Conservation (phyloP, 176 grass and related monocot species). For the Thinopyrum elongatum region DNA sequence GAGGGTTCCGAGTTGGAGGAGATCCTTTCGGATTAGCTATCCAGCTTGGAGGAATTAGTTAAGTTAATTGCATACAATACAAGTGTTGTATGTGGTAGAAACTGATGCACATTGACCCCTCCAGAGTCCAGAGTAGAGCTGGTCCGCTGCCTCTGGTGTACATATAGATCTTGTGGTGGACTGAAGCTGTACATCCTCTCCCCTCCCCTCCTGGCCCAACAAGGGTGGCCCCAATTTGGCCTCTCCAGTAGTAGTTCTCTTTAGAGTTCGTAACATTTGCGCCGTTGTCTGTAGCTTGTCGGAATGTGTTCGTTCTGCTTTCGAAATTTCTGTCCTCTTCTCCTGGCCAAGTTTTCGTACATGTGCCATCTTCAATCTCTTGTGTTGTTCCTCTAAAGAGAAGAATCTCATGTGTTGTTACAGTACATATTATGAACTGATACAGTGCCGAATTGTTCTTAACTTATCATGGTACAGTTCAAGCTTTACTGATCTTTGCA, state of each 20-base stretch:
- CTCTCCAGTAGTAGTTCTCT: neutral
- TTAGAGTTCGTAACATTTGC: neutral
- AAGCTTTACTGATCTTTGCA: neutral
- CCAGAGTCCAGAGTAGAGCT: constrained; percentile 13
- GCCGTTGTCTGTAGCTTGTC: neutral
- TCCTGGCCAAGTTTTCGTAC: too few species aligned
- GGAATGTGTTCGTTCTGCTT: constrained; percentile 20
- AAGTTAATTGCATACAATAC: constrained; percentile 24
- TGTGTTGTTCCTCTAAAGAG: too few species aligned
- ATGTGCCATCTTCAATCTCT: too few species aligned
- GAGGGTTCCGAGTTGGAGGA: constrained; percentile 55
- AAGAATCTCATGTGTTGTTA: too few species aligned
- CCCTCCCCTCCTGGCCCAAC: neutral
- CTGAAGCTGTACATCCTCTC: constrained; percentile 23
- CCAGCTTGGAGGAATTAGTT: neutral
- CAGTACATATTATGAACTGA: too few species aligned
- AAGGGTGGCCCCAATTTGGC: constrained; percentile 1
- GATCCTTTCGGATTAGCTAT: constrained; percentile 54
- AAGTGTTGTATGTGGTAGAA: constrained; percentile 31
- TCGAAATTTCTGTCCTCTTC: neutral
- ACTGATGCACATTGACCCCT: constrained; percentile 18
- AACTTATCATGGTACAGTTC: neutral
- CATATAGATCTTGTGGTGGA: constrained; percentile 26
- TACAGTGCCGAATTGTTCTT: neutral
- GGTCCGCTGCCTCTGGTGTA: constrained; percentile 31